Conservation (phyloP, 208 protist species). For the Crithidia mellificae region DNA sequence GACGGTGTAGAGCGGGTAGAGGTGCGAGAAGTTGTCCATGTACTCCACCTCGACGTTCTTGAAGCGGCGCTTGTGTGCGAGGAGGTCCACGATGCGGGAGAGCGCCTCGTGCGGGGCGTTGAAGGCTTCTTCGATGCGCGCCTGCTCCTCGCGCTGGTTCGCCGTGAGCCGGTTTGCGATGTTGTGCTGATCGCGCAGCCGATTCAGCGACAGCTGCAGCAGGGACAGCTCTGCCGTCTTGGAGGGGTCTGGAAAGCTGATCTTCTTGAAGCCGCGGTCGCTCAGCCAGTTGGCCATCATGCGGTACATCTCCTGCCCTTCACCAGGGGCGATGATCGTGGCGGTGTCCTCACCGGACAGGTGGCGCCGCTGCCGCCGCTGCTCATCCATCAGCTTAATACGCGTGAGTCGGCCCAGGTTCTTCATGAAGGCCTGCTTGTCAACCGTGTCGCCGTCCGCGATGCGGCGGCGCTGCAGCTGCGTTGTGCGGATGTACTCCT, state of each 20-base stretch:
- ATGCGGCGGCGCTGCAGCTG: conserved; percentile 99
- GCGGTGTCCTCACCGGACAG: conserved; percentile 97
- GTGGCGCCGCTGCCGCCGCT: conserved; percentile 98
- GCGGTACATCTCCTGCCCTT: conserved; percentile 99
- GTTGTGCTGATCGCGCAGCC: conserved; percentile 99
- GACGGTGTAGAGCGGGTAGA: conserved; percentile 99
- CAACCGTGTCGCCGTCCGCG: conserved; percentile 97
- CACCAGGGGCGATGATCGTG: conserved; percentile 92
- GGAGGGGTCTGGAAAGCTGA: conserved; percentile 99
- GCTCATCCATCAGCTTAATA: conserved; percentile 99
- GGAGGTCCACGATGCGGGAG: conserved; percentile 98
- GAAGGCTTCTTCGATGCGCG: conserved; percentile 99
- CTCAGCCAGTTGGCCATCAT: conserved; percentile 99
- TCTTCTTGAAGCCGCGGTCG: conserved; percentile 98
- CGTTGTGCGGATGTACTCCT: conserved; percentile 99
- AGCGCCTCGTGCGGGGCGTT: conserved; percentile 99
- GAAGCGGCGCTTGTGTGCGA: conserved; percentile 99
- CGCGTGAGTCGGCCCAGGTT: conserved; percentile 99
- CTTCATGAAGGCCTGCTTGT: conserved; percentile 99
- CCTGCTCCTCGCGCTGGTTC: conserved; percentile 99
- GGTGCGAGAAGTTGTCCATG: conserved; percentile 99
- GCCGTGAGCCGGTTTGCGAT: conserved; percentile 98
- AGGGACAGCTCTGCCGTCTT: conserved; percentile 99
- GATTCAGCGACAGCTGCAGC: conserved; percentile 99
- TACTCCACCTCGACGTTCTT: conserved; percentile 99